These are phyloP conservation scores for Ramaria rubella DNA, from an alignment of 768 basidiomycete genomes.

Conservation along the genomic window DNA sequence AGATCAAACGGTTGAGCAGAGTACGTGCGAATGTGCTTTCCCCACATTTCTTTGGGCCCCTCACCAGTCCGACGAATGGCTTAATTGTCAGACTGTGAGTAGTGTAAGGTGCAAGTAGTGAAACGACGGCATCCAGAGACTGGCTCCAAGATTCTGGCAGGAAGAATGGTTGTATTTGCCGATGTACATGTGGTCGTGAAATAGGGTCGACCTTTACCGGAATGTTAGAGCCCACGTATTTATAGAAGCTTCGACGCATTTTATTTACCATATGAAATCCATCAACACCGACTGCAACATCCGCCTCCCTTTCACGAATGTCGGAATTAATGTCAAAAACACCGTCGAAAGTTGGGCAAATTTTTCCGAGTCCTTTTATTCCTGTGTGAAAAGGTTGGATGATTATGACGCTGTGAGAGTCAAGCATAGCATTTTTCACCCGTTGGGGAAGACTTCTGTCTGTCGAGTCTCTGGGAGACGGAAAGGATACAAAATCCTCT, in stretches of 20 bases:
- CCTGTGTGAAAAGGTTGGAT: conserved; percentile 54
- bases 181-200: conserved; percentile 37
- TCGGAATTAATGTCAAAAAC: conserved; percentile 48
- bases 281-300: conserved; percentile 38
- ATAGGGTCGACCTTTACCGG: conserved; percentile 23
- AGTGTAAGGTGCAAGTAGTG: not conserved
- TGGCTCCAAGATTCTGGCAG: conserved; percentile 33
- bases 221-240: not conserved
- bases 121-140: conserved; percentile 18
- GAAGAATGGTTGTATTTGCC: conserved; percentile 27
- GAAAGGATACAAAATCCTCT: too few species aligned
- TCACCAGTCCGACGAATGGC: conserved; percentile 57
- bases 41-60: conserved; percentile 80
- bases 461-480: too few species aligned
- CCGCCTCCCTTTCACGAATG: conserved; percentile 31
- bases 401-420: conserved; percentile 39
- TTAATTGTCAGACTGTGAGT: conserved; percentile 12
- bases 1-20: conserved; percentile 61
- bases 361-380: conserved; percentile 57
- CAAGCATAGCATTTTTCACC: conserved; percentile 10
- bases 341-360: conserved; percentile 57
- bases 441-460: conserved; percentile 12
- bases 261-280: conserved; percentile 45
- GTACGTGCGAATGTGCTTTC: conserved; percentile 85
- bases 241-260: too few species aligned